Conservation (phyloP, 352 stramenopile species). For the Phytophthora vignae region DNA sequence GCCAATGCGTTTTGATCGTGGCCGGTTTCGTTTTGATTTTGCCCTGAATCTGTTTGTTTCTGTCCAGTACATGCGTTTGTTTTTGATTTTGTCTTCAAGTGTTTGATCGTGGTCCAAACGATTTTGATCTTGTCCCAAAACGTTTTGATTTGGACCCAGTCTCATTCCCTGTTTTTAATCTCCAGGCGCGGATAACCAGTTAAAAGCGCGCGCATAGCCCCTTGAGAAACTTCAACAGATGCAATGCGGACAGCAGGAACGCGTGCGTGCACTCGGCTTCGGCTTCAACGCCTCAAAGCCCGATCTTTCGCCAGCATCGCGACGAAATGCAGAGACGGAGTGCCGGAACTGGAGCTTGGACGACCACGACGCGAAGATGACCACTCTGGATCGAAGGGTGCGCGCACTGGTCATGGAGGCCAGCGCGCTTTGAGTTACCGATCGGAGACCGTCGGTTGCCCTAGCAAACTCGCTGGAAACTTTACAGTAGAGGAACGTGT, state of each 20-base stretch:
- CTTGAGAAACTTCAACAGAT: conserved; percentile 14
- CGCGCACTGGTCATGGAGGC: too few species aligned
- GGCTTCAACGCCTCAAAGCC: neutral
- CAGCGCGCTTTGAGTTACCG: too few species aligned
- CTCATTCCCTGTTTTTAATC: conserved; percentile 2
- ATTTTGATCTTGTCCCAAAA: too few species aligned
- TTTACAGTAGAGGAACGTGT: too few species aligned
- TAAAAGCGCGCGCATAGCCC: conserved; percentile 22
- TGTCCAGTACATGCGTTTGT: too few species aligned
- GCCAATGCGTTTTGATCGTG: too few species aligned
- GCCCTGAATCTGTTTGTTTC: too few species aligned
- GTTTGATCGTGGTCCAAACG: too few species aligned
- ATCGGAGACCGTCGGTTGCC: too few species aligned
- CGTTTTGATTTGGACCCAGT: too few species aligned
- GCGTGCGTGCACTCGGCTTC: neutral
- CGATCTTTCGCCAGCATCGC: neutral
- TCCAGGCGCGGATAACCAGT: conserved; percentile 2
- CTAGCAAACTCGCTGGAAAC: neutral
- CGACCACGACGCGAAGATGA: neutral
- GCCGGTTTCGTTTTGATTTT: too few species aligned
- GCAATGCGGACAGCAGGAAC: neutral
- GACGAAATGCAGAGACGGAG: neutral
- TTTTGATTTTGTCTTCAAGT: too few species aligned
- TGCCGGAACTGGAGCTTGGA: neutral
- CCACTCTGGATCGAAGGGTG: neutral